Conservation (phyloP, 345 rosid species). For the Citrus glauca region DNA sequence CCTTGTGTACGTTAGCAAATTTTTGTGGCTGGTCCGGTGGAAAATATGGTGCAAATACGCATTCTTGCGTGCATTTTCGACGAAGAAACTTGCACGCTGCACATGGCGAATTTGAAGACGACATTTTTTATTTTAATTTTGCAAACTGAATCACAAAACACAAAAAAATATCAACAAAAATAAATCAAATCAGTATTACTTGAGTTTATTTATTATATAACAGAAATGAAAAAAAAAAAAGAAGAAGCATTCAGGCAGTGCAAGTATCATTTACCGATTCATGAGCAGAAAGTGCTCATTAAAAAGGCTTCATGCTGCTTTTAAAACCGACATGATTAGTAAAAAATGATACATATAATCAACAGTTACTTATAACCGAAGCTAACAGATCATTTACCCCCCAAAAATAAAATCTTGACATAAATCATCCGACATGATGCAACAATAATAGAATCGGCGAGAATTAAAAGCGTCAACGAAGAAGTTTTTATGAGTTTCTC, state of each 20-base stretch:
- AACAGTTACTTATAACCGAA: constrained; percentile 9
- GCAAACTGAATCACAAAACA: neutral
- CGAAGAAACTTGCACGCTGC: constrained; percentile 79
- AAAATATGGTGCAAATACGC: constrained; percentile 79
- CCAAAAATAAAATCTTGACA: neutral
- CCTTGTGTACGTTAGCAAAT: constrained; percentile 52
- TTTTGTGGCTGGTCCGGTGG: constrained; percentile 74
- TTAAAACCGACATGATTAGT: neutral
- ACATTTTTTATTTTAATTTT: constrained; percentile 31
- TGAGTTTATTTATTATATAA: neutral
- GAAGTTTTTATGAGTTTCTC: neutral
- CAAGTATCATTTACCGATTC: neutral
- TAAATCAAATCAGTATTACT: neutral
- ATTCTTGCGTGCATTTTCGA: constrained; percentile 76
- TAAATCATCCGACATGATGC: neutral
- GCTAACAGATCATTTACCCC: neutral
- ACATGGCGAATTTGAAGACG: constrained; percentile 67
- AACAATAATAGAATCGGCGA: neutral
- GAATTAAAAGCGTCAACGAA: neutral
- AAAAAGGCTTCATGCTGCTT: neutral
- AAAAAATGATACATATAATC: neutral
- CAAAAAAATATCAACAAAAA: neutral
- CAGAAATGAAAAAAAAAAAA: neutral
- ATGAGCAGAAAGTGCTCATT: neutral
- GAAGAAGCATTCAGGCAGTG: constrained; percentile 4